Conservation (phyloP, 192 early-diverging fungal species). For the Cladochytrium replicatum region DNA sequence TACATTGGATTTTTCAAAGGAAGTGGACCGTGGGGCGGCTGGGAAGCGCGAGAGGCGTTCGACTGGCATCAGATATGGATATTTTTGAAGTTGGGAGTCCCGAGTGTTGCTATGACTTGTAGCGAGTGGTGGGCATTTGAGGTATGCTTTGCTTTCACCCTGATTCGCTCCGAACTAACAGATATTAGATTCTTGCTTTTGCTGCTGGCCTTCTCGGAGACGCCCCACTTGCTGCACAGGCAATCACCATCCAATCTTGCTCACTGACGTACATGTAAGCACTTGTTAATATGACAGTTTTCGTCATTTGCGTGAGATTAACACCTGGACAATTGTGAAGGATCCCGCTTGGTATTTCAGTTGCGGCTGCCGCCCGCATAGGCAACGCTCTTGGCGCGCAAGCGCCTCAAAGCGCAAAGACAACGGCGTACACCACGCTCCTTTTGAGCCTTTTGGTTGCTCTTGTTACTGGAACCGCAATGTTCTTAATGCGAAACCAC, state of each 20-base stretch:
- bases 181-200: conserved; percentile 36
- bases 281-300: too few relatives aligned
- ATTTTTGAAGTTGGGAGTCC: conserved; percentile 61
- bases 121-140: conserved; percentile 39
- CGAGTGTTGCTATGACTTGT: conserved; percentile 67
- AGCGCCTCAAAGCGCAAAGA: conserved; percentile 3
- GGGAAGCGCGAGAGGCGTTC: conserved; percentile 57
- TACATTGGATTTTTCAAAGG: conserved; percentile 56
- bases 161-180: too few relatives aligned
- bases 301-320: too few relatives aligned
- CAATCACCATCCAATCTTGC: conserved; percentile 60
- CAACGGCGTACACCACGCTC: too few relatives aligned
- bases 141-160: too few relatives aligned
- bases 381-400: conserved; percentile 34
- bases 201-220: conserved; percentile 67
- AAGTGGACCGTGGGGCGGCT: conserved; percentile 76
- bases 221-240: conserved; percentile 71
- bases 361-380: conserved; percentile 73
- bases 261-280: conserved; percentile 58
- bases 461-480: conserved; percentile 43
- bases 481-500: conserved; percentile 33
- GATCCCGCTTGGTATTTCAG: conserved; percentile 70
- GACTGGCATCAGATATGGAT: conserved; percentile 21
- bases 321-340: too few relatives aligned
- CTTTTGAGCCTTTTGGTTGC: conserved; percentile 39